Evolutionary conservation across 257 asterid genomes (phyloP), one percentile per base, ranked within the genome.

Genomic region (Osmanthus fragrans): DNA sequence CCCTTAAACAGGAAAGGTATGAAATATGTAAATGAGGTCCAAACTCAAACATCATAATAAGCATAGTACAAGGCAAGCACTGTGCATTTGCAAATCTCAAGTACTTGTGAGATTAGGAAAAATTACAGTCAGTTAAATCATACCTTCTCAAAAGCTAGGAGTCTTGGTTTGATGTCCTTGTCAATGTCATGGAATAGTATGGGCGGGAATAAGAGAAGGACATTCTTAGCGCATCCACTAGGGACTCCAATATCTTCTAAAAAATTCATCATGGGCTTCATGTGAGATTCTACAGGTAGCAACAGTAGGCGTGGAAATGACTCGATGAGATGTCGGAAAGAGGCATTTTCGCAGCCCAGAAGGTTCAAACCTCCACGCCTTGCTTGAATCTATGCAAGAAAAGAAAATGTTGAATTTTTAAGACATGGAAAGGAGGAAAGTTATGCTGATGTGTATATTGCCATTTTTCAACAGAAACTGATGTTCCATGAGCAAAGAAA

Each of bases 281-380:
- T 76, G 23, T 84, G 87, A 82, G 92, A 84, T 76, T 93, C 86
- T 74, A 86, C 77, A 65, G 92, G 93, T 39, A 88, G 80, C 80
- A 68, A 66, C 10, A 95, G 88, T 82, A 95, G 90, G 80, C 88
- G 90, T 42, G 99, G 99, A 82, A 93, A 95, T 65, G 99, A 89
- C 87, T 93, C 98, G 37, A 95, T 82, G 58, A 93, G 97, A 81
- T 81, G 81, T 54, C 88, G 89, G 76, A 95, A 87, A 73, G 97
- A 85, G 73, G 96, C 85, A 75, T 79, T 80, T 77, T 84, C 86
- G 13, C 87, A 83, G 80, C 90, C 92, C 87, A 95, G 82, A 76
- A 81, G 82, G 77, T 85, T 83, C 82, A 95, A 80, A 76, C 99
- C 99, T 82, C 98, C 98, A 60, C 99, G 98, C 88, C 93, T 88